Evolutionary conservation across 176 grass and related monocot species (phyloP), one percentile per base, ranked within the genome.

Genomic region (Elaeis guineensis): DNA sequence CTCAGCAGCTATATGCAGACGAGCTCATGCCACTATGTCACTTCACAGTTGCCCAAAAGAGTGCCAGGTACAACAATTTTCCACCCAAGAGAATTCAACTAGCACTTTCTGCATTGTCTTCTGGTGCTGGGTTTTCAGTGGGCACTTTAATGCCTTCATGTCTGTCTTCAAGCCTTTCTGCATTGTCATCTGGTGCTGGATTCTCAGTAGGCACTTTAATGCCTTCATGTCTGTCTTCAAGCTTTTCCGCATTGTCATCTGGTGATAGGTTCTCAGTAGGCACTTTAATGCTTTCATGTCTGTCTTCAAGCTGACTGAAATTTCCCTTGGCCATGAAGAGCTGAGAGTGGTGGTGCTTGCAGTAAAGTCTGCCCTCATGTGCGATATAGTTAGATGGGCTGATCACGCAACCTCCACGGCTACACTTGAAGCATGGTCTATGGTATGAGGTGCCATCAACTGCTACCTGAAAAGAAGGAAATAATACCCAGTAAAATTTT

Each of bases 351-450:
- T 97, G 88, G 60, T 82, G 83, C 70, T 89, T 90, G 73, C 94
- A 98, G 59, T 98, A 93, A 73, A 98, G 85, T 71, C 82, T 89
- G 58, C 88, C 76, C 24, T 98, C 94, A 50, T 98, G 94, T 3
- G 85, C 67, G 17, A 98, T 25, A 77, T 85, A 59, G 71, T 93
- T 98, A 15, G 88, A 87, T 62, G 88, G 74, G 57, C 55, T 89
- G 24, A 98, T 89, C 16, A 69, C 79, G 57, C 94, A 98, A 26
- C 94, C 88, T 55, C 94, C 94, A 63, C 89, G 85, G 71, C 65
- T 83, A 64, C 94, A 98, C 55, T 85, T 89, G 50, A 98, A 98
- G 74, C 94, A 93, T 55, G 84, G 78, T 74, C 89, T 89, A 62
- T 98, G 94, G 79, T 98, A 98, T 9, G 87, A 63, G 24, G 35